Evolutionary conservation across 1,139 yeast species (phyloP), one percentile per base, ranked within the genome.

Genomic region (Taphrina populina): DNA sequence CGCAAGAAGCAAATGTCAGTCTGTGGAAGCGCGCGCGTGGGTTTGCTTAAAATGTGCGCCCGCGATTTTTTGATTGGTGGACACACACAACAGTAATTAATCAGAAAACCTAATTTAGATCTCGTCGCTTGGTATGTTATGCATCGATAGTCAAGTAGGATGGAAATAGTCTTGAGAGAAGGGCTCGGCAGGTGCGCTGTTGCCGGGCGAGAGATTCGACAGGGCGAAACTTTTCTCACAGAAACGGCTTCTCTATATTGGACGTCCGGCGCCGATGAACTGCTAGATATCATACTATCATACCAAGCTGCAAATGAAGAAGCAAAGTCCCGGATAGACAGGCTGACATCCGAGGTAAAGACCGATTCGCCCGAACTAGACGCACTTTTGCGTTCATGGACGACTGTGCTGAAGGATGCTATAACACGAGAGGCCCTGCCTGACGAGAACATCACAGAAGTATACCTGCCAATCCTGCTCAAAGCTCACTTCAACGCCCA

Each of bases 401-500:
- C 7, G 21, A 7, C 8, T 26, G 26, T 15, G 19, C 32, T 43
- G 4, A 29, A 43, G 29, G 5, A n/a, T 26, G 32, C 45, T 3
- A 6, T 15, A 4, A 6, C 8, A n/a, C 17, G 17, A 10, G 34
- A 24, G 4, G n/a, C n/a, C 6, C 7, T 17, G 11, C 15, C 4
- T 11, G 33, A 24, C 21, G 21, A 24, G 15, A 34, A 24, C 23
- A 37, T 21, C 21, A 19, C 33, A 4, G 30, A 47, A 23, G 52
- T 34, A 5, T 17, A 15, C 15, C 10, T 39, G 10, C 11, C 21
- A 3, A 19, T 49, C 10, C 13, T 49, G 15, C 45, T 49, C 15
- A 32, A 39, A 17, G 39, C 54, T 3, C 54, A 49, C 19, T 39
- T 49, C 34, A 49, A 49, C 24, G 54, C 54, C 10, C 54, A 49